Evolutionary conservation across 129 eudicot species (phyloP).

Genomic region (sunflower (Helianthus annuus)): DNA sequence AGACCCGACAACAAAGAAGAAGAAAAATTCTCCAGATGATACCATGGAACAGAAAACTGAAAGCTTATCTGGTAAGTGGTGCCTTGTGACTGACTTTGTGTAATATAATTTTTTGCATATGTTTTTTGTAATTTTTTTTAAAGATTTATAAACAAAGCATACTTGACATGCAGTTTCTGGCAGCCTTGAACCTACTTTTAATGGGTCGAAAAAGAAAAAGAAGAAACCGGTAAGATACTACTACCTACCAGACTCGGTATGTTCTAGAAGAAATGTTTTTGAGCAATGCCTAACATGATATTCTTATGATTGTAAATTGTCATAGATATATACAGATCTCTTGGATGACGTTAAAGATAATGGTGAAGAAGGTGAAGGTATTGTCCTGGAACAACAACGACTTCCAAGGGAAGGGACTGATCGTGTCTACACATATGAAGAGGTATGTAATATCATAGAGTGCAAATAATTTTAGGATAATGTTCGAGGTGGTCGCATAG

Average conservation of each 20-base stretch:
- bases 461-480: background rate
- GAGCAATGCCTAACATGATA: background rate
- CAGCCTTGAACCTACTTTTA: conserved; percentile 60
- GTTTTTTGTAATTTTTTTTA: too few species aligned
- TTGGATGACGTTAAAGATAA: conserved; percentile 68
- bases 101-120: too few species aligned
- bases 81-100: too few species aligned
- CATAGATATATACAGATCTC: conserved; percentile 63
- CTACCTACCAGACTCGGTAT: too few species aligned
- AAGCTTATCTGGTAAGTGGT: too few species aligned
- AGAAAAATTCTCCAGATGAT: too few species aligned
- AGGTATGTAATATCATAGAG: conserved; percentile 33
- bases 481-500: too few species aligned
- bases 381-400: conserved; percentile 46
- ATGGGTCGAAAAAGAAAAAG: conserved; percentile 86
- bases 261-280: background rate
- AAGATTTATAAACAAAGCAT: background rate
- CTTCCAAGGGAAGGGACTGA: conserved; percentile 82
- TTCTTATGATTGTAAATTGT: conserved; percentile 5
- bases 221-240: conserved; percentile 60
- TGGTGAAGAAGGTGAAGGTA: conserved; percentile 48
- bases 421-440: conserved; percentile 69
- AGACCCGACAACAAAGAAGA: too few species aligned
- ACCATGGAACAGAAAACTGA: too few species aligned
- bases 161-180: conserved; percentile 53